phyloP scores from a whole-genome alignment of 768 basidiomycete species.

The Exidia glandulosa region DNA sequence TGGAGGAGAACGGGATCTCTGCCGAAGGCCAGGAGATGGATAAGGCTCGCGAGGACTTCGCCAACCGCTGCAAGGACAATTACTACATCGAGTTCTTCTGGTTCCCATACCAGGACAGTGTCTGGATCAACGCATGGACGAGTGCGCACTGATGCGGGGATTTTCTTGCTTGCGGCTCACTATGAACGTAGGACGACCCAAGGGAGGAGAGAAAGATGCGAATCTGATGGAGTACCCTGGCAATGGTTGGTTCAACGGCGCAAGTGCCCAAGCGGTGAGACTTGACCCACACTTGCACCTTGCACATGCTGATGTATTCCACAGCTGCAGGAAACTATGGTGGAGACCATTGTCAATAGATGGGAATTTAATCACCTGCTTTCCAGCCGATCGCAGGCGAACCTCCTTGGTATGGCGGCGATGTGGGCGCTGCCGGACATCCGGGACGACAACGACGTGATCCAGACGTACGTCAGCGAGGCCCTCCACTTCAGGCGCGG shows the following conservation, averaged over 20 bases:
- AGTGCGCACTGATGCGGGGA: background rate
- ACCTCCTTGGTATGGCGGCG: conserved; percentile 1
- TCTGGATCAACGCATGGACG: conserved; percentile 19
- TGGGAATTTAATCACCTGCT: background rate
- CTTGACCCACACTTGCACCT: no score
- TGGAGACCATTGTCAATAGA: background rate
- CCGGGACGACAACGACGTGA: background rate
- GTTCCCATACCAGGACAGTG: conserved; percentile 18
- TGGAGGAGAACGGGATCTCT: conserved; percentile 8
- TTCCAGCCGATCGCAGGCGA: background rate
- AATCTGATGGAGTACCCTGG: conserved; percentile 6
- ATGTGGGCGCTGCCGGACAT: conserved; percentile 4
- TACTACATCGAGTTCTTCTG: conserved; percentile 21
- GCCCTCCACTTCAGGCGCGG: conserved; percentile 6
- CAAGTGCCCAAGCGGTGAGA: background rate
- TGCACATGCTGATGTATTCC: background rate
- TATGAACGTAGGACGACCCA: background rate
- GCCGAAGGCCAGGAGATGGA: conserved; percentile 8
- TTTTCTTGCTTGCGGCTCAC: background rate
- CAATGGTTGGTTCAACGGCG: background rate
- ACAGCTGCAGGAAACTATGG: background rate
- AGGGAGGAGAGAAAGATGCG: background rate
- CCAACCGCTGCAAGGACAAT: conserved; percentile 13
- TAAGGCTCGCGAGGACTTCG: conserved; percentile 13
- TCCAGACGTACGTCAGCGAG: conserved; percentile 3